phyloP scores from a whole-genome alignment of 192 early-diverging fungal genomes.

The Backusella parvicylindrica region DNA sequence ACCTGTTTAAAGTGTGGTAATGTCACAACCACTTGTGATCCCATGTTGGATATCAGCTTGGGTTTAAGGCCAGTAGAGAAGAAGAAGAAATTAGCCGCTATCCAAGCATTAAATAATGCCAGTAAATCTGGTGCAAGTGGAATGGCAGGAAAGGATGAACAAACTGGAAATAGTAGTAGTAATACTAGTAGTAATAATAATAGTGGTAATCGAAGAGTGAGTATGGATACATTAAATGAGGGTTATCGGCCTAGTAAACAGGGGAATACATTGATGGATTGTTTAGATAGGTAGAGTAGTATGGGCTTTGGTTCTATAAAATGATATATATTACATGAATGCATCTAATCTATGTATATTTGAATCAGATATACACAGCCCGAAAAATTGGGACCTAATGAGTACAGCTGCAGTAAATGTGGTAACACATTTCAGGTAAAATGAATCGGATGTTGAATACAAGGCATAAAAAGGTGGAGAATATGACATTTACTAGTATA shows the following conservation, averaged over 20 bases:
- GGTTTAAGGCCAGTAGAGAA: conserved; percentile 60
- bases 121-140: not conserved
- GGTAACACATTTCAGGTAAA: conserved; percentile 39
- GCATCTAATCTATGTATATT: not conserved
- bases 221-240: not conserved
- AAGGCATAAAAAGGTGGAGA: not conserved
- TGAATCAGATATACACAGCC: conserved; percentile 62
- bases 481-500: not conserved
- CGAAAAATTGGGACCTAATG: conserved; percentile 67
- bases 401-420: conserved; percentile 72
- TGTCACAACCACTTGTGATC: conserved; percentile 79
- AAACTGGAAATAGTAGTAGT: not conserved
- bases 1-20: conserved; percentile 79
- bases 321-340: not conserved
- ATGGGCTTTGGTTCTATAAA: not conserved
- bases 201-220: not conserved
- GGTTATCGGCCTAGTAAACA: conserved; percentile 11
- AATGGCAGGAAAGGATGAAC: not conserved
- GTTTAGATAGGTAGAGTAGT: conserved; percentile 56
- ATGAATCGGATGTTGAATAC: not conserved
- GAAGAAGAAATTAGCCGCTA: conserved; percentile 21
- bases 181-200: not conserved
- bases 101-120: not conserved
- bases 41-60: conserved; percentile 88
- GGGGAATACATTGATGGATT: conserved; percentile 54